Evolutionary conservation across 495 filamentous ascomycete genomes (phyloP), one percentile per base, ranked within the genome.

Genomic region (Pyronema domesticum): DNA sequence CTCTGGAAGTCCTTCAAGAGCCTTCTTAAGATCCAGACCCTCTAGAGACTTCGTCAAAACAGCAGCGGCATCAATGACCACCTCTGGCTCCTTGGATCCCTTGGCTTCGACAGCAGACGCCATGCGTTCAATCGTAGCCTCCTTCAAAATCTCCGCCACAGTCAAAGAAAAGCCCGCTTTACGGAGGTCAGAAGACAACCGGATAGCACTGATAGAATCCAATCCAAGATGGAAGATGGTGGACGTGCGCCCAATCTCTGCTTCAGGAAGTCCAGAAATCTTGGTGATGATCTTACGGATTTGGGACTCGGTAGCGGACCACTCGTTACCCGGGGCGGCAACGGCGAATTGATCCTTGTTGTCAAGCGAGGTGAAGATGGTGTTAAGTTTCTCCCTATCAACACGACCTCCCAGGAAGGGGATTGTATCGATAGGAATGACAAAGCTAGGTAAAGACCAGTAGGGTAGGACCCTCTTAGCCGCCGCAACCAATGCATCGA

Each of bases 131-230:
- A 87, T 70, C 0, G 77, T 84, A n/a, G 69, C 70, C 0, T 80
- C 77, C 55, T 71, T 73, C 1, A 89, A 67, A 45, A 91, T 75
- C 36, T 83, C 76, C 7, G 81, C 76, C 10, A 86, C 80, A 34
- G 71, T 70, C 0, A 86, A 64, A 3, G 66, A 66, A 3, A 88
- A 62, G 0, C 72, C 75, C 37, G 75, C 68, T 43, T 77, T 80
- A 15, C 76, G 74, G 8, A 88, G 70, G n/a, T 80, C 67, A 0
- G 79, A 73, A 18, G 79, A 76, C 13, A 82, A 73, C 46, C 82
- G 80, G 66, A 95, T 88, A 8, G 86, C 84, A 51, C 82, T 85
- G 61, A 96, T 86, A 3, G 89, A 95, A 63, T 96, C 89, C 37
- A 95, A 72, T 6, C 89, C 89, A 6, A 96, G 73, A 58, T 85